A percentile compares a stretch with the other conserved stretches of the same genome.
These are phyloP conservation scores for Allium sativum DNA, from an alignment of 106 monocot genomes.

Conservation along the genomic window DNA sequence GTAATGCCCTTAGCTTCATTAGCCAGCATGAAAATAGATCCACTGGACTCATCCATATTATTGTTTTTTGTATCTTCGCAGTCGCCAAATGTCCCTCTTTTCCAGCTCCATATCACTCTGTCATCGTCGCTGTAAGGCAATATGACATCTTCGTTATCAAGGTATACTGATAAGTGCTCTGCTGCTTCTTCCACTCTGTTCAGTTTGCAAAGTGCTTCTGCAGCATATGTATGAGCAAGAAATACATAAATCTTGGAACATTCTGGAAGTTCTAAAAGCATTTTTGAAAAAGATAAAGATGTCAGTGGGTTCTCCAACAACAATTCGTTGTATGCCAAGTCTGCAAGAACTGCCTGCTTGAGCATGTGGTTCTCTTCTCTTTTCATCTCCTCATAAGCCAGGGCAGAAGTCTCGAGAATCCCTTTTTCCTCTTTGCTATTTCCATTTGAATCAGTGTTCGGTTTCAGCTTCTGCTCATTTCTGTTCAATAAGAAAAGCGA, in stretches of 20 bases:
- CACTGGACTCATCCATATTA: conserved; percentile 12
- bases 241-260: conserved; percentile 65
- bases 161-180: conserved; percentile 45
- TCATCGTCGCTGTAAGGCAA: conserved; percentile 63
- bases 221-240: conserved; percentile 69
- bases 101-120: conserved; percentile 27
- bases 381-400: conserved; percentile 38
- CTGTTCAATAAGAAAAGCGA: conserved; percentile 48
- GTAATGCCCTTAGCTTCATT: conserved; percentile 58
- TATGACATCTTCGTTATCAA: conserved; percentile 23
- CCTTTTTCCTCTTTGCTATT: conserved; percentile 46
- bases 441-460: conserved; percentile 10
- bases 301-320: conserved; percentile 50
- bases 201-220: conserved; percentile 77
- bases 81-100: conserved; percentile 26
- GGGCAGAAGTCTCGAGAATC: conserved; percentile 24
- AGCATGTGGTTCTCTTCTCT: conserved; percentile 54
- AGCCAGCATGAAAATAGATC: conserved; percentile 3
- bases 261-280: conserved; percentile 39
- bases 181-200: conserved; percentile 63
- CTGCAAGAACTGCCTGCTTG: conserved; percentile 53
- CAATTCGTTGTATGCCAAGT: conserved; percentile 71
- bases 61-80: conserved; percentile 37
- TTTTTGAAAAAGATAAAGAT: conserved; percentile 42
- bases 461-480: conserved; percentile 13